Evolutionary conservation across 2,329 filamentous ascomycete species (phyloP).

Genomic region (Diplodia seriata): DNA sequence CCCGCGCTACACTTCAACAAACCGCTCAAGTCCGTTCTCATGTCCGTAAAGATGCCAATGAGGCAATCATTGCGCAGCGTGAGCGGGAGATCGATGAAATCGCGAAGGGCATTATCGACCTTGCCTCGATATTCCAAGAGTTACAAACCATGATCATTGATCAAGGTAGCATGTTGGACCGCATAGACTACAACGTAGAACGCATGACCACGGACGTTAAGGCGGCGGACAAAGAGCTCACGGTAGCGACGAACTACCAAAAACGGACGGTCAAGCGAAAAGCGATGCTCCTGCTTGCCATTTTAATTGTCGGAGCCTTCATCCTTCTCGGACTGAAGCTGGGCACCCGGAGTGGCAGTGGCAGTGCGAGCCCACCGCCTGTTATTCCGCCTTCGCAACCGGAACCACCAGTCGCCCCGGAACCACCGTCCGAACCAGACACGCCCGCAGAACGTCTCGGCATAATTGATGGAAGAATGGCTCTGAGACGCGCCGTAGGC

Average conservation of each 20-base stretch:
- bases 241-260: constrained; percentile 87
- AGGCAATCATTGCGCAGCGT: constrained; percentile 84
- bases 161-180: constrained; percentile 59
- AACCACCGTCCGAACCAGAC: constrained; percentile 2
- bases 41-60: constrained; percentile 67
- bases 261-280: constrained; percentile 87
- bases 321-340: constrained; percentile 82
- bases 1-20: constrained; percentile 85
- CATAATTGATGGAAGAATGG: constrained; percentile 7
- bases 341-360: constrained; percentile 43
- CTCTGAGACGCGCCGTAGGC: neutral
- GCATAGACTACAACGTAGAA: constrained; percentile 86
- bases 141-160: constrained; percentile 84
- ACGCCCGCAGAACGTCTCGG: constrained; percentile 12
- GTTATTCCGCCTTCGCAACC: constrained; percentile 22
- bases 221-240: constrained; percentile 89
- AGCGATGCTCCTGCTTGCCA: constrained; percentile 84
- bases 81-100: constrained; percentile 98
- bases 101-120: constrained; percentile 95
- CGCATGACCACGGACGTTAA: constrained; percentile 94
- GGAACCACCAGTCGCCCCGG: constrained; percentile 14
- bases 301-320: constrained; percentile 85
- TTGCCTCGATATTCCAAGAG: constrained; percentile 96
- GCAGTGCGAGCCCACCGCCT: constrained; percentile 21
- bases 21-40: constrained; percentile 67